These are phyloP conservation scores for Harrya chromipes DNA, from an alignment of 768 basidiomycete species.

Conservation along the genomic window DNA sequence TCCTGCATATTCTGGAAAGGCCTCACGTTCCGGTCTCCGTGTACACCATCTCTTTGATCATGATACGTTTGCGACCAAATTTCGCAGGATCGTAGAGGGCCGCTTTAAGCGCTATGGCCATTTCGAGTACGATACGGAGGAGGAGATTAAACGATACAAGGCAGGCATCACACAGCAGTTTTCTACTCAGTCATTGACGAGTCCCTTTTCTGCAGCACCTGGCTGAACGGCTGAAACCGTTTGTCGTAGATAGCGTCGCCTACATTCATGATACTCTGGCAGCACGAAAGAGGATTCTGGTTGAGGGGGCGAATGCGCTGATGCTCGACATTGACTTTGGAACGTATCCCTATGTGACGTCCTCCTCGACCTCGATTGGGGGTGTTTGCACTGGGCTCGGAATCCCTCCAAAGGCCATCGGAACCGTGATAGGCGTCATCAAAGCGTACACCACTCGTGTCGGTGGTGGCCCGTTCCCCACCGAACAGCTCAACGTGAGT, in stretches of 20 bases:
- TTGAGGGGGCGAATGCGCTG: conserved; percentile 97
- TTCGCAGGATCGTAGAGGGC: conserved; percentile 93
- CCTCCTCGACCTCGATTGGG: conserved; percentile 88
- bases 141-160: conserved; percentile 91
- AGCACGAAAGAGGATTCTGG: conserved; percentile 75
- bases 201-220: conserved; percentile 49
- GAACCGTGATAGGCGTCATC: conserved; percentile 87
- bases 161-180: conserved; percentile 35
- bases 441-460: conserved; percentile 99
- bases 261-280: conserved; percentile 82
- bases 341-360: conserved; percentile 97
- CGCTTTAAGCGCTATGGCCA: conserved; percentile 97
- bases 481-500: conserved; percentile 86
- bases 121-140: conserved; percentile 98
- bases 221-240: conserved; percentile 80
- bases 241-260: conserved; percentile 83
- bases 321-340: conserved; percentile 99
- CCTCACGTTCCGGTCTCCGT: conserved; percentile 91
- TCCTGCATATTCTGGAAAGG: conserved; percentile 97
- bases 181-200: not conserved
- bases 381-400: conserved; percentile 98
- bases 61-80: conserved; percentile 82
- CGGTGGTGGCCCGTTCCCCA: conserved; percentile 98
- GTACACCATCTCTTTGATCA: conserved; percentile 95
- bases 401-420: conserved; percentile 86